Conservation (phyloP, 2,329 filamentous ascomycete species). For the Cyclaneusma minus region DNA sequence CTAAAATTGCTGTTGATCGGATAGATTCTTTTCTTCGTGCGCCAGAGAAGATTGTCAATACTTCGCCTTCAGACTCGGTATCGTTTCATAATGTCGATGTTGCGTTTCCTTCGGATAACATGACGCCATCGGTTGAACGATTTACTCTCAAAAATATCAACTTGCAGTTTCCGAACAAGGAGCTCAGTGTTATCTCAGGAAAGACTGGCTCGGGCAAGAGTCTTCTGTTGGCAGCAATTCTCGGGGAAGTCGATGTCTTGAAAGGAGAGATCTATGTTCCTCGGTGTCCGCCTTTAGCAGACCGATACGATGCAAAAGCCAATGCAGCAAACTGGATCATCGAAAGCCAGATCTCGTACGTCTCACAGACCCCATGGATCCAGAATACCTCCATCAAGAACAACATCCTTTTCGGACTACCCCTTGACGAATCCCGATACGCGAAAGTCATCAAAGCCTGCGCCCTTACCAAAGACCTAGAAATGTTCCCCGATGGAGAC, state of each 20-base stretch:
- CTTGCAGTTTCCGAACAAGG: conserved; percentile 25
- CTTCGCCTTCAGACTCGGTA: conserved; percentile 40
- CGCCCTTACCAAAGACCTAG: conserved; percentile 57
- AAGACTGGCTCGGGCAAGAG: conserved; percentile 25
- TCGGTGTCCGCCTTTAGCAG: too few relatives aligned
- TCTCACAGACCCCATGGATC: conserved; percentile 70
- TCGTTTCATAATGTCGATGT: conserved; percentile 50
- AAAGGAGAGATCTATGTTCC: conserved; percentile 30
- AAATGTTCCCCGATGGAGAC: conserved; percentile 60
- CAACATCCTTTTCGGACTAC: conserved; percentile 64
- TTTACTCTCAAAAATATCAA: conserved; percentile 50
- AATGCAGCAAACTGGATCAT: conserved; percentile 48
- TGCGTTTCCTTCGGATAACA: conserved; percentile 52
- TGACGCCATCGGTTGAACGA: conserved; percentile 35
- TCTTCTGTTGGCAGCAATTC: conserved; percentile 27
- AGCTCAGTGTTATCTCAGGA: conserved; percentile 22
- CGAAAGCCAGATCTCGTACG: conserved; percentile 51
- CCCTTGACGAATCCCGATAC: conserved; percentile 50
- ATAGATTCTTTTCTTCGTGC: conserved; percentile 54
- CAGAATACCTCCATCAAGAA: conserved; percentile 64
- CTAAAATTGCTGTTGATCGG: conserved; percentile 53
- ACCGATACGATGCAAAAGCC: conserved; percentile 46
- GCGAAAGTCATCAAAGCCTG: conserved; percentile 53
- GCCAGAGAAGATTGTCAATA: conserved; percentile 41
- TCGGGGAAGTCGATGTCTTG: conserved; percentile 37